Base-by-base conservation (phyloP, 495 filamentous ascomycete species). In the Ascodesmis nigricans region DNA sequence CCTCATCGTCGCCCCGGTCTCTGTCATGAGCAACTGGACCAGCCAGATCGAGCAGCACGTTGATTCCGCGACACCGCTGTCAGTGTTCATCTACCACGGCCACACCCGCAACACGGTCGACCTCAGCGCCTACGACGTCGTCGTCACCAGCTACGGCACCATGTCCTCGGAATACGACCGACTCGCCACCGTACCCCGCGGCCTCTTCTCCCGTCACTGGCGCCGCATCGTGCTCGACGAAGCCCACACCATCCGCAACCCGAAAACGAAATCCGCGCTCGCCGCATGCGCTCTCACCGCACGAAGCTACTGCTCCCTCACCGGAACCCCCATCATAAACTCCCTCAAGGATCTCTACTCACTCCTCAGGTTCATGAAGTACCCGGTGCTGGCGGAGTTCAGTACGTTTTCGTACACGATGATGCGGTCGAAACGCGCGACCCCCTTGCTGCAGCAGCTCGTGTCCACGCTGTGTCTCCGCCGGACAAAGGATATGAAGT, bases 21-120 rank as follows among this genome's bases (percentile, higher is more conserved):
- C 73, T 31, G 78, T 92, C 5, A 87, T 93, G 76, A 83, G 74
- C 45, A 91, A 93, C 44, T 93, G 83, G 83, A 69, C 64, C 36
- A 68, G 71, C 21, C 81, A 92, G 53, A 80, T 87, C 18, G 54
- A 69, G 33, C 65, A 69, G 21, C 83, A 93, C 45, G 64, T 83
- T 8, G 57, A 64, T 11, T 46, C 59, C 3, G 62, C 76, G 7
- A 53, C 63, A 33, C 50, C 59, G 2, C 65, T 81, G 14, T 67
- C 61, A 13, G 64, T 91, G 11, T 56, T 78, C 39, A 69, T 73
- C 14, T 90, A 84, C 40, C 81, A 95, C 48, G 78, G 75, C 1
- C 41, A 59, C 11, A 58, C 58, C 9, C 63, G 67, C 32, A 67
- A 71, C 38, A 54, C 67, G 25, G 48, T 55, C 10, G 58, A 62